Evolutionary conservation across 306 rosid genomes (phyloP).

Genomic region (Fragaria ananassa): DNA sequence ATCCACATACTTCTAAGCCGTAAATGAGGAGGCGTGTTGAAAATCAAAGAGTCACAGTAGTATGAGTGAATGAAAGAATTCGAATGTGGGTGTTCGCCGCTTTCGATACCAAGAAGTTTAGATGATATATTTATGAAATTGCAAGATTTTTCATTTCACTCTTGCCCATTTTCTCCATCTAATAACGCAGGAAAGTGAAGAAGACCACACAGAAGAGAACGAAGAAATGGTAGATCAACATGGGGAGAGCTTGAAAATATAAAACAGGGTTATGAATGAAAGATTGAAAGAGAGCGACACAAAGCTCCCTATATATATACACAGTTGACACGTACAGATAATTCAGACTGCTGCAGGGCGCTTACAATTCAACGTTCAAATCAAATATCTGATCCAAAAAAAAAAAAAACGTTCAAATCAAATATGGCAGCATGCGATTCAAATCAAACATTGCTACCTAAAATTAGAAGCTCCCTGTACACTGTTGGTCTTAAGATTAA

Average conservation of each 20-base stretch:
- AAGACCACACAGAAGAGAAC: constrained; percentile 13
- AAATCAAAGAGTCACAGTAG: not conserved
- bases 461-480: not conserved
- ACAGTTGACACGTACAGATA: not conserved
- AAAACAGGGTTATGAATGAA: not conserved
- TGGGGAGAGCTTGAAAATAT: not conserved
- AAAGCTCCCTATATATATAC: constrained; percentile 1
- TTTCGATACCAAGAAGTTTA: not conserved
- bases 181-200: constrained; percentile 5
- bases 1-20: not conserved
- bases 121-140: no score
- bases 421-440: not conserved
- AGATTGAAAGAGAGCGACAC: not conserved
- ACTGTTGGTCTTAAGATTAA: not conserved
- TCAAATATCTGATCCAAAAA: not conserved
- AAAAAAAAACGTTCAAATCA: not conserved
- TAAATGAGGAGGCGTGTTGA: not conserved
- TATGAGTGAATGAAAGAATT: not conserved
- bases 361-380: not conserved
- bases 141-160: not conserved
- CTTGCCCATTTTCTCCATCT: not conserved
- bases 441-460: not conserved
- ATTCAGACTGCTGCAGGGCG: not conserved
- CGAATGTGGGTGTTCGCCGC: not conserved
- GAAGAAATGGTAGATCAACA: constrained; percentile 8